phyloP scores from a whole-genome alignment of 768 basidiomycete species.

The Pulveroboletus sp. region DNA sequence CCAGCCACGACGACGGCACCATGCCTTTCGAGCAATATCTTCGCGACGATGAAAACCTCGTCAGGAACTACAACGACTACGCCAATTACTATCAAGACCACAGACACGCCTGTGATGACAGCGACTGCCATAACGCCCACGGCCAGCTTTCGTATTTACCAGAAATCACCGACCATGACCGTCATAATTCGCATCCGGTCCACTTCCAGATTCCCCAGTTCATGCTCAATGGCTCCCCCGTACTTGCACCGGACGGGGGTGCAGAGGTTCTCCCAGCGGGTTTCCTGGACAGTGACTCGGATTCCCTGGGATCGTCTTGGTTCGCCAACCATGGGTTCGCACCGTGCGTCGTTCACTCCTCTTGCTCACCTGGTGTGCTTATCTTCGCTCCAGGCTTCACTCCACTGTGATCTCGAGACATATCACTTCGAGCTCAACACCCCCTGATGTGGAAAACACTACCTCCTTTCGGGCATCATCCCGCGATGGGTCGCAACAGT shows the following conservation, averaged over 20 bases:
- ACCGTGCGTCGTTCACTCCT: constrained; percentile 16
- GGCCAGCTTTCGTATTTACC: not conserved
- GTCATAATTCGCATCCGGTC: constrained; percentile 25
- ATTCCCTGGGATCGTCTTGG: constrained; percentile 43
- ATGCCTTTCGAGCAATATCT: constrained; percentile 46
- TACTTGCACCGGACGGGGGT: constrained; percentile 66
- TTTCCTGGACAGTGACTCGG: constrained; percentile 24
- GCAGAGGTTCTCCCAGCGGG: constrained; percentile 65
- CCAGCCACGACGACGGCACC: constrained; percentile 7
- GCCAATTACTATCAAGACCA: constrained; percentile 13
- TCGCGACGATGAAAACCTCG: constrained; percentile 16
- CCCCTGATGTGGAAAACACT: not conserved
- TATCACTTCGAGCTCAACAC: not conserved
- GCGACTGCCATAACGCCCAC: constrained; percentile 8
- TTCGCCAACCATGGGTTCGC: constrained; percentile 45
- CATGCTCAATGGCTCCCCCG: constrained; percentile 53
- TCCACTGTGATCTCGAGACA: constrained; percentile 18
- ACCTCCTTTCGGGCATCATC: not conserved
- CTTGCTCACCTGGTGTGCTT: constrained; percentile 3
- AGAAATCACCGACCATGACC: constrained; percentile 3
- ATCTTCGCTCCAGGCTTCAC: constrained; percentile 23
- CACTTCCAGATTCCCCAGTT: constrained; percentile 66
- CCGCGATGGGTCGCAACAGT: not conserved
- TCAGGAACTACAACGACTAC: constrained; percentile 2
- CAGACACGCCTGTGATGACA: constrained; percentile 9